Base-by-base conservation (phyloP, 345 rosid species). In the Melaleuca alternifolia region DNA sequence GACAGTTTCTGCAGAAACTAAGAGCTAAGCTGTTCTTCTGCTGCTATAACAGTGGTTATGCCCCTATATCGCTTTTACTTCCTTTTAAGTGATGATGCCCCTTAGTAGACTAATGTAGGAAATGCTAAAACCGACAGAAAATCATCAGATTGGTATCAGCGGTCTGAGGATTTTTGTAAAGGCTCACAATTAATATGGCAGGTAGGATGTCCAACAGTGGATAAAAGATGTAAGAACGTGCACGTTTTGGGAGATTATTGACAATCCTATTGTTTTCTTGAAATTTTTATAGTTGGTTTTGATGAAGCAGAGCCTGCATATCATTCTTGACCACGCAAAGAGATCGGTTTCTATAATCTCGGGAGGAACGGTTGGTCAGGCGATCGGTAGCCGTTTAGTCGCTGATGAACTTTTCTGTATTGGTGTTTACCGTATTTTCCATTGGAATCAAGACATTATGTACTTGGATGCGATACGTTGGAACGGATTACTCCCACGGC, bases 151-250 rank as follows among this genome's bases (percentile, higher is more conserved):
- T 16, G 24, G 48, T 9, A 71, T 37, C 0, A 5, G 79, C 1
- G 6, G 6, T 71, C 48, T 0, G 6, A 33, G 4, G 0, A 16
- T 33, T 33, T 33, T 33, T 65, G 23, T 33, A 9, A 7, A 37
- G 48, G 79, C 4, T 65, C 46, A 65, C 24, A 16, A 16, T 41
- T 18, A 16, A 65, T 65, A 65, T 8, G 79, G 0, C 37, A 0
- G 13, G 48, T 12, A 33, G 21, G 13, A 33, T 3, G 24, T 71
- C 13, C 1, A 3, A 9, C 48, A 14, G 24, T 18, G 2, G 7
- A 0, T 2, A 10, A n/a, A 33, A 59, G 4, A 59, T n/a, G 0
- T 13, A 33, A 59, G 4, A 14, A 59, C 33, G 6, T n/a, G 37
- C 37, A 1, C n/a, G 16, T 59, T 59, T 57, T 33, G 24, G 8